Evolutionary conservation across 2,329 filamentous ascomycete genomes (phyloP).

Genomic region (Cordyceps sp.): DNA sequence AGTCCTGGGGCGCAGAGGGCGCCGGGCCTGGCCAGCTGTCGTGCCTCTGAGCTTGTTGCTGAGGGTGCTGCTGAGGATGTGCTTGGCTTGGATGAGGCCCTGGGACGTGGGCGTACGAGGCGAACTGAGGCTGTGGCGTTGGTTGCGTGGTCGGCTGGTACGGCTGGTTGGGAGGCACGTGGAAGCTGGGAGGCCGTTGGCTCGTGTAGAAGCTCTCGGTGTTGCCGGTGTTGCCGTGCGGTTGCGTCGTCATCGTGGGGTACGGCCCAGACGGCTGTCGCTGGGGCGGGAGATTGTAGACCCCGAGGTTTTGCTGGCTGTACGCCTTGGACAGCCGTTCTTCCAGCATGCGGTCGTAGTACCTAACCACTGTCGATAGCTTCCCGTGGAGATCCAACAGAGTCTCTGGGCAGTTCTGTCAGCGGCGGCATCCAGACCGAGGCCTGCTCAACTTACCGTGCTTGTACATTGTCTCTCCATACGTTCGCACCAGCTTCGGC

Average conservation of each 20-base stretch:
- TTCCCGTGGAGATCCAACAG: slow-evolving; percentile 89
- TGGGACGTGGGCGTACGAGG: slow-evolving; percentile 23
- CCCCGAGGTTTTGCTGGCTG: slow-evolving; percentile 56
- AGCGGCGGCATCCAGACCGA: slow-evolving; percentile 3
- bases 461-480: slow-evolving; percentile 99
- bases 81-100: slow-evolving; percentile 24
- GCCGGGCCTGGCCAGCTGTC: slow-evolving; percentile 32
- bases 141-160: slow-evolving; percentile 12
- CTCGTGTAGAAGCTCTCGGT: slow-evolving; percentile 74
- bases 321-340: slow-evolving; percentile 89
- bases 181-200: slow-evolving; percentile 29
- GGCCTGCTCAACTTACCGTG: slow-evolving; percentile 42
- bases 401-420: slow-evolving; percentile 44
- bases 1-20: slow-evolving; percentile 18
- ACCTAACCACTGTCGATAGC: slow-evolving; percentile 85
- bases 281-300: slow-evolving; percentile 39
- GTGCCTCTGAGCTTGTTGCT: slow-evolving; percentile 28
- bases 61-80: slow-evolving; percentile 22
- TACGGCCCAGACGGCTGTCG: slow-evolving; percentile 47
- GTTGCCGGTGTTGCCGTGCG: slow-evolving; percentile 28
- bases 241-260: slow-evolving; percentile 46
- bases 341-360: slow-evolving; percentile 96
- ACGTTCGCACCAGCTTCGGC: slow-evolving; percentile 86
- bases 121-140: slow-evolving; percentile 24
- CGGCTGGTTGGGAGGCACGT: slow-evolving; percentile 4